phyloP scores from a whole-genome alignment of 176 grass and related monocot genomes.

The Cenchrus purpureus region DNA sequence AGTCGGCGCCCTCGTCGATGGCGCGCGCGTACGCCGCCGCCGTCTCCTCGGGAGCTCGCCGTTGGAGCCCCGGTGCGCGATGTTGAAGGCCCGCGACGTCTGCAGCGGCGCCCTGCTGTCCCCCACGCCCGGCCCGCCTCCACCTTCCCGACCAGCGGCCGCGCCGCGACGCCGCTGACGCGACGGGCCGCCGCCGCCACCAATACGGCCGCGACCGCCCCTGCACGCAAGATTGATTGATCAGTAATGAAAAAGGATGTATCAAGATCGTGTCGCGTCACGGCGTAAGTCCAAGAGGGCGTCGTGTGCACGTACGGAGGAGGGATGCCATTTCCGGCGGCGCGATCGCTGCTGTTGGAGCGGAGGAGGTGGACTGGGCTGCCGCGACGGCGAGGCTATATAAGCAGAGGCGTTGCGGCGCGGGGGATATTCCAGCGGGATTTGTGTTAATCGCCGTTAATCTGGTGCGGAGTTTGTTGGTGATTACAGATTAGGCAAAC shows the following conservation, averaged over 20 bases:
- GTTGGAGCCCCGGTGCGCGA: conserved; percentile 63
- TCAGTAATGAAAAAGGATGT: too few relatives aligned
- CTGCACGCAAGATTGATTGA: background rate
- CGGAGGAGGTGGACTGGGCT: background rate
- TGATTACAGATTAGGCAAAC: too few relatives aligned
- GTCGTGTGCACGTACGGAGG: background rate
- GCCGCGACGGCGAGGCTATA: background rate
- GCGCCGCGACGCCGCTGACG: conserved; percentile 7
- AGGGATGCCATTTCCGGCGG: conserved; percentile 11
- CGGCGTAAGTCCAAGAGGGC: background rate
- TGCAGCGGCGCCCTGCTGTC: conserved; percentile 38
- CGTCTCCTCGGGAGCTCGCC: conserved; percentile 62
- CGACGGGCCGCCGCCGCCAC: background rate
- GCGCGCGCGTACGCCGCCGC: conserved; percentile 56
- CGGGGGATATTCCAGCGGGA: too few relatives aligned
- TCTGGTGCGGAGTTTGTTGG: too few relatives aligned
- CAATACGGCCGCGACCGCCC: background rate
- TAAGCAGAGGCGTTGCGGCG: background rate
- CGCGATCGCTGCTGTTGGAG: background rate
- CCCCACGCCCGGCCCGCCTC: background rate
- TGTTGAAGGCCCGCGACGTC: conserved; percentile 53
- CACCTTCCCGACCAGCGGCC: conserved; percentile 26
- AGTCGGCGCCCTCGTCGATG: conserved; percentile 63
- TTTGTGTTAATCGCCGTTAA: too few relatives aligned
- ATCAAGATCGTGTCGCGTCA: background rate